phyloP scores from a whole-genome alignment of 78 protist genomes.

The Polysphondylium violaceum region DNA sequence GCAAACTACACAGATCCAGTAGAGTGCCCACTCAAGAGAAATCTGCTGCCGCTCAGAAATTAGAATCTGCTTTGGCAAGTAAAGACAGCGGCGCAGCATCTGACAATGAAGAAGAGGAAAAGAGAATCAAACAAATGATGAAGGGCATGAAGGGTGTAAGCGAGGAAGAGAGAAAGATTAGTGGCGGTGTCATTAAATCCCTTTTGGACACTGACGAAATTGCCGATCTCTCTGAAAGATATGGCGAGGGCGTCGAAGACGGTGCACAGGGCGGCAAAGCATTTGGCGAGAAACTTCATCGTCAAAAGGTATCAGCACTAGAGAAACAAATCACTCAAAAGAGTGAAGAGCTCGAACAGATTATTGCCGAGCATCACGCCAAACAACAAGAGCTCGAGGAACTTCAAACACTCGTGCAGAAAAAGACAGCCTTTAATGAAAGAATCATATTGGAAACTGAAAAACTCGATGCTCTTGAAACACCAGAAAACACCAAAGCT shows the following conservation, averaged over 20 bases:
- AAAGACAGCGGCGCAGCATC: neutral
- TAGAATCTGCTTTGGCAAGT: conserved; percentile 8
- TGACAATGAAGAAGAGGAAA: conserved; percentile 65
- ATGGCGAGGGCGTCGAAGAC: neutral
- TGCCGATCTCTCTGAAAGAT: conserved; percentile 23
- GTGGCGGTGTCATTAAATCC: conserved; percentile 72
- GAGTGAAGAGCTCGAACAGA: conserved; percentile 8
- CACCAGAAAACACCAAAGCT: conserved; percentile 80
- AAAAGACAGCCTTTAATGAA: conserved; percentile 57
- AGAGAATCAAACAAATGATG: conserved; percentile 73
- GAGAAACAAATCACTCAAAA: conserved; percentile 47
- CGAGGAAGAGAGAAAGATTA: conserved; percentile 17
- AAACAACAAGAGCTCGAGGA: conserved; percentile 27
- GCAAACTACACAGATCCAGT: conserved; percentile 49
- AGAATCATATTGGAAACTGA: conserved; percentile 66
- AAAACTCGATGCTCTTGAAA: conserved; percentile 83
- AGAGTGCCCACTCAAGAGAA: conserved; percentile 26
- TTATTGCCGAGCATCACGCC: conserved; percentile 5
- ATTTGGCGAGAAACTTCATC: conserved; percentile 64
- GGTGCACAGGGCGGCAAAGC: conserved; percentile 3
- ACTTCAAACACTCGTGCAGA: conserved; percentile 19
- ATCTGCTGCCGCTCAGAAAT: conserved; percentile 28
- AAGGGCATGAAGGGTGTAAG: conserved; percentile 67
- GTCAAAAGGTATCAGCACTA: conserved; percentile 32
- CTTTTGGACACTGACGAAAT: conserved; percentile 61